Evolutionary conservation across 345 rosid species (phyloP), one percentile per base, ranked within the genome.

Genomic region (Cardamine resedifolia): DNA sequence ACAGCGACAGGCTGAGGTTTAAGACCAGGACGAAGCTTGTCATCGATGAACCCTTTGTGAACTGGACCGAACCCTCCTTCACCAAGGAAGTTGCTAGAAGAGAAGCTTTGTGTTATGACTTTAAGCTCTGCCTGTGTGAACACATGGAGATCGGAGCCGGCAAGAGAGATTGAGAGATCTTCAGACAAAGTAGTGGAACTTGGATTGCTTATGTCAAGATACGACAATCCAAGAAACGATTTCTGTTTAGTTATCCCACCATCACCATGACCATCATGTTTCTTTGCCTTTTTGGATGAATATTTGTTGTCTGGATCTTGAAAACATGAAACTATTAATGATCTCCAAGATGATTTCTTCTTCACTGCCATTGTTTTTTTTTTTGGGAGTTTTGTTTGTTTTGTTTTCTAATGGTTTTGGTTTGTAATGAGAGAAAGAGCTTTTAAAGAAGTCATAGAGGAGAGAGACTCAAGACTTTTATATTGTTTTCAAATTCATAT

Each of bases 31-130:
- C 90, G 80, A 20, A 92, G 84, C 77, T 84, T 87, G 43, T 92
- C 96, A 43, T 92, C 98, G 7, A 92, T 74, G 84, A 92, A 92
- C 1, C 96, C 98, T 53, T 92, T 92, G 26, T 92, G 87, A 30
- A 92, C 98, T 0, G 85, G 90, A 44, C 98, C 98, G 7, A 92
- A 92, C 75, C 98, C 98, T 30, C 98, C 98, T 77, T 87, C 92
- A 0, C 98, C 98, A 0, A 92, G 72, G 18, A 92, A 88, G 74
- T 87, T 92, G 57, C 80, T 76, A 0, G 91, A 75, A 5, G 98
- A 85, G 76, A 86, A 92, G 79, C 77, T 81, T 65, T 92, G 92
- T 2, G 98, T 92, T 63, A 87, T 83, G 73, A 90, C 76, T 81
- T 81, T 92, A 27, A 92, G 83, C 79, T 92, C 98, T 8, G 78